Percentiles rank a stretch among this genome's conserved stretches.
Evolutionary conservation across 2,329 filamentous ascomycete species (phyloP).

Genomic region (Sordariomycetes sp.): DNA sequence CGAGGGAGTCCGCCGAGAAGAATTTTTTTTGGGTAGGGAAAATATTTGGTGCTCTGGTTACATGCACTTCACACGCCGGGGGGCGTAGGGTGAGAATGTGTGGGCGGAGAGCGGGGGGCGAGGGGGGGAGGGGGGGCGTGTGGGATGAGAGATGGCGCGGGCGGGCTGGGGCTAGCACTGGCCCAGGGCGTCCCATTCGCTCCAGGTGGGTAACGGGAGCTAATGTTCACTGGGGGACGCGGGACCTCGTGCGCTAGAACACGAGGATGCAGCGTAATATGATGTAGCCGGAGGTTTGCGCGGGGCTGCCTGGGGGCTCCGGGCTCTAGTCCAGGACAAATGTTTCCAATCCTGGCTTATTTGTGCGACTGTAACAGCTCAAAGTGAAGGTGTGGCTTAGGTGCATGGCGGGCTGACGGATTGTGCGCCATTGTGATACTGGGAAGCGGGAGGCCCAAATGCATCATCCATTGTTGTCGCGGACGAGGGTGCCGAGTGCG

Average conservation of each 20-base stretch:
- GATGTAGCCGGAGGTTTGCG: background rate
- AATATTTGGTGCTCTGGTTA: background rate
- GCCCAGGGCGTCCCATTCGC: background rate
- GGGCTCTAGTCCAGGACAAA: no score
- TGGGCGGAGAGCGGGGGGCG: background rate
- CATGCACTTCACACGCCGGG: background rate
- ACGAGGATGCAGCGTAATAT: background rate
- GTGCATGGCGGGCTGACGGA: no score
- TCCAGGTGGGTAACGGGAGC: background rate
- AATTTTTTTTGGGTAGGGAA: constrained; percentile 2
- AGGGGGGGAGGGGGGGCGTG: background rate
- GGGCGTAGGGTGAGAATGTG: background rate
- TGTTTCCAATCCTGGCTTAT: no score
- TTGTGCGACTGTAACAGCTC: no score
- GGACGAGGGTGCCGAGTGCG: no score
- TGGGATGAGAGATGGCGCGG: background rate
- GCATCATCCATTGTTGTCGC: no score
- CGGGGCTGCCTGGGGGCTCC: background rate
- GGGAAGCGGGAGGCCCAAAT: no score
- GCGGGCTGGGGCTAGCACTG: background rate
- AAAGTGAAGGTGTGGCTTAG: no score
- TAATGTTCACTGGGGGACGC: background rate
- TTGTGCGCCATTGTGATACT: no score
- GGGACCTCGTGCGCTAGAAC: background rate
- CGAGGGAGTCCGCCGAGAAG: constrained; percentile 1